These are phyloP conservation scores for Microstegium vimineum DNA, from an alignment of 176 grass and related monocot species.

Conservation along the genomic window DNA sequence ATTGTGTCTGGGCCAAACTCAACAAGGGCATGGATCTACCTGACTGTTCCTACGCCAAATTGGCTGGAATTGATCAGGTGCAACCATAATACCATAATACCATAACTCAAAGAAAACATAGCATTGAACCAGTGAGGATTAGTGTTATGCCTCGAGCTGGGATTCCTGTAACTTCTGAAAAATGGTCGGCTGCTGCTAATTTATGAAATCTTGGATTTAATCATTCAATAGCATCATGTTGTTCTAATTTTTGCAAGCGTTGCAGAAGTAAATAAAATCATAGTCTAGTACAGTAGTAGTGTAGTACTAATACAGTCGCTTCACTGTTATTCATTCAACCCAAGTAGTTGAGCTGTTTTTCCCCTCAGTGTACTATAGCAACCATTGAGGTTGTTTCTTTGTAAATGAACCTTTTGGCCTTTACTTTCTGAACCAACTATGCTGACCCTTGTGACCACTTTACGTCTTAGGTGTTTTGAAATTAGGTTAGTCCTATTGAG, in stretches of 20 bases:
- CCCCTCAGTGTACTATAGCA: background rate
- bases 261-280: background rate
- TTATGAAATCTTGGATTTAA: background rate
- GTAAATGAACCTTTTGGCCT: background rate
- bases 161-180: background rate
- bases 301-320: background rate
- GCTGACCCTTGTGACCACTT: background rate
- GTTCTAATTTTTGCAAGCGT: background rate
- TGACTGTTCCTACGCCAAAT: background rate
- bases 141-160: background rate
- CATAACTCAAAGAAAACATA: background rate
- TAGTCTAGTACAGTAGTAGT: background rate
- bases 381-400: background rate
- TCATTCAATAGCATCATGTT: background rate
- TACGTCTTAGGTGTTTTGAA: background rate
- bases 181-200: background rate
- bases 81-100: background rate
- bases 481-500: background rate
- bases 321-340: background rate
- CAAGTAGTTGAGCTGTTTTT: background rate
- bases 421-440: constrained; percentile 9
- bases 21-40: background rate
- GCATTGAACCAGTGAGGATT: background rate
- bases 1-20: background rate
- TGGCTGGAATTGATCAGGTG: background rate